phyloP scores from a whole-genome alignment of 1,139 yeast genomes.

The Geotrichum macrosporum region DNA sequence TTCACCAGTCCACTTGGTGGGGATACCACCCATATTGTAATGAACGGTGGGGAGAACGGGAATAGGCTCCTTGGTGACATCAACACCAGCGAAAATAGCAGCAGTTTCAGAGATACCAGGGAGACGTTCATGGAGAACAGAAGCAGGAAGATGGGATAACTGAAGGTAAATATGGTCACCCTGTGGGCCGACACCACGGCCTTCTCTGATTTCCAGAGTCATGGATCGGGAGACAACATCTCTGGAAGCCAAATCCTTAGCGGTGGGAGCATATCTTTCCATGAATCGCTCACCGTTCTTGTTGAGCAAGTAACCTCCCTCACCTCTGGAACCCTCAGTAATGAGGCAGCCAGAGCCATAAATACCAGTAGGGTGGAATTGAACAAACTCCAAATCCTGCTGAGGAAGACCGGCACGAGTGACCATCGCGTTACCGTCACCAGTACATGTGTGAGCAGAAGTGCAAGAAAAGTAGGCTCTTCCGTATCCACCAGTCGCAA shows the following conservation, averaged over 20 bases:
- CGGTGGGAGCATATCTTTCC: slow-evolving; percentile 99
- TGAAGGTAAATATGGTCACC: slow-evolving; percentile 95
- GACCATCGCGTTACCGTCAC: slow-evolving; percentile 98
- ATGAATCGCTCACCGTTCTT: slow-evolving; percentile 98
- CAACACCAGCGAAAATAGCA: slow-evolving; percentile 97
- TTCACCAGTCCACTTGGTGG: slow-evolving; percentile 97
- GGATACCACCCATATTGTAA: slow-evolving; percentile 99
- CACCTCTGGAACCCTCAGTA: slow-evolving; percentile 99
- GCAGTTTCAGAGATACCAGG: slow-evolving; percentile 99
- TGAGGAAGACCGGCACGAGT: slow-evolving; percentile 97
- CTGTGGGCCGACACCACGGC: slow-evolving; percentile 97
- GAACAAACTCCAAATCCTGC: slow-evolving; percentile 96
- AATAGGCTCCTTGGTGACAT: slow-evolving; percentile 98
- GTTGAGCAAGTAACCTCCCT: slow-evolving; percentile 95
- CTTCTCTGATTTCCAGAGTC: slow-evolving; percentile 97
- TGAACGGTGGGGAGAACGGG: slow-evolving; percentile 98
- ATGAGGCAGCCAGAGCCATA: slow-evolving; percentile 98
- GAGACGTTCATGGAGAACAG: slow-evolving; percentile 88
- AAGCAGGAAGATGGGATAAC: slow-evolving; percentile 88
- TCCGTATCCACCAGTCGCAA: slow-evolving; percentile 99
- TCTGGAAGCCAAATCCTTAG: slow-evolving; percentile 97
- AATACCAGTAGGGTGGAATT: slow-evolving; percentile 99
- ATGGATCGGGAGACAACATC: slow-evolving; percentile 98
- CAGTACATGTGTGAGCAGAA: slow-evolving; percentile 99
- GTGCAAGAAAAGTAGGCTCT: slow-evolving; percentile 98